Conservation (phyloP, 2,329 filamentous ascomycete genomes). For the Trichoderma semiorbis region DNA sequence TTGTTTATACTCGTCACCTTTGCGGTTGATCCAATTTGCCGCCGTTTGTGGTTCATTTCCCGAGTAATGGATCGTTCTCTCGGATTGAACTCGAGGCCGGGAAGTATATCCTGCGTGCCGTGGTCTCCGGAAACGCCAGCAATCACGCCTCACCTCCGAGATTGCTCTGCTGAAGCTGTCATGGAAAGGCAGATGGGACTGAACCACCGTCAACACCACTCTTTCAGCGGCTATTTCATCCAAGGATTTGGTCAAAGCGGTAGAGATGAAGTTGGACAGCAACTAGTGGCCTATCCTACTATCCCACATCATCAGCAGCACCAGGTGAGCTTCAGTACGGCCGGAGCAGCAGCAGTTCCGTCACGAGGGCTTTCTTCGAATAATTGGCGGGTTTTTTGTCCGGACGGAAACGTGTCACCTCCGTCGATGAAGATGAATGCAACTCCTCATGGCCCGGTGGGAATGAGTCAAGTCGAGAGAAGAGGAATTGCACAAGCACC, state of each 20-base stretch:
- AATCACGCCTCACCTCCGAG: neutral
- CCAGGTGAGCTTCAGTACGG: neutral
- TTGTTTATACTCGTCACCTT: neutral
- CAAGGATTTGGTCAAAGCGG: neutral
- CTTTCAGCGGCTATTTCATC: neutral
- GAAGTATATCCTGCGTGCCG: conserved; percentile 1
- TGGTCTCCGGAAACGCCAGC: neutral
- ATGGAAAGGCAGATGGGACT: conserved; percentile 1
- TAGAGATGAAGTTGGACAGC: neutral
- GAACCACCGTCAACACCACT: neutral
- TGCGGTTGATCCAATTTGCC: neutral
- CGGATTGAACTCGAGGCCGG: conserved; percentile 10
- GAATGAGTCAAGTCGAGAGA: neutral
- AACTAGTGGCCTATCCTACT: neutral
- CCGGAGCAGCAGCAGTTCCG: neutral
- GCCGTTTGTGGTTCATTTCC: neutral
- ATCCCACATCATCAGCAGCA: conserved; percentile 2
- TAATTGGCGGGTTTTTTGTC: conserved; percentile 1
- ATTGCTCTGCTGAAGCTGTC: conserved; percentile 12
- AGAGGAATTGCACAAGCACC: neutral
- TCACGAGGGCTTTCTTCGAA: neutral
- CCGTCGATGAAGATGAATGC: neutral
- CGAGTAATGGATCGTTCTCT: conserved; percentile 10
- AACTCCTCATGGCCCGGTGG: neutral
- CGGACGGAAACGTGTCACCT: neutral